Evolutionary conservation across 139 green algal genomes (phyloP), one percentile per base, ranked within the genome.

Genomic region (Klebsormidium nitens): DNA sequence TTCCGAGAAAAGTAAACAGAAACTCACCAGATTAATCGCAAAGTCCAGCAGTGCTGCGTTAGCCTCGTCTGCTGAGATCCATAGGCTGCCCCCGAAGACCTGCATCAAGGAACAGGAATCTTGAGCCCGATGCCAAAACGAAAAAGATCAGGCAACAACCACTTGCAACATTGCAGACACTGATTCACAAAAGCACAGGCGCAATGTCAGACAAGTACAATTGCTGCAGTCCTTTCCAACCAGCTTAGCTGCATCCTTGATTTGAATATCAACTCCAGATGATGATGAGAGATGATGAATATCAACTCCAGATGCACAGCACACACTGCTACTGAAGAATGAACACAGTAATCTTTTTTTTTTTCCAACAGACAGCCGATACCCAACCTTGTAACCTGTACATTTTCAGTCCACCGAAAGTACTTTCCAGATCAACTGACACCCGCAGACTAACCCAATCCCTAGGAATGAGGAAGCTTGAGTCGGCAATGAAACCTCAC

Each of bases 51-150:
- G 17, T 14, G 42, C 66, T 6, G n/a, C 66, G 19, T 32, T 23
- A 6, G 66, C 50, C 8, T 74, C 66, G 0, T 42, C 31, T 38
- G 28, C 38, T 38, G 49, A 74, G 19, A 34, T 69, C 66, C 66
- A 74, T 5, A 74, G 40, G 6, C 66, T 74, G 19, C 47, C 42
- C 14, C 66, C 66, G 6, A 74, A 50, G 14, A 74, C 17, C 66
- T 74, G 48, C 59, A 66, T 4, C 32, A 0, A 32, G 5, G 52
- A 61, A 29, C 52, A 61, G 26, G 42, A 14, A 14, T n/a, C 14
- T 49, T 8, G 8, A 49, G 8, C 42, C 14, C 14, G 42, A n/a
- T 49, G 42, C 8, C 42, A 49, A 49, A 14, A 49, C n/a, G n/a
- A n/a, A n/a, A n/a, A n/a, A n/a, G n/a, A n/a, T n/a, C n/a, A n/a